Evolutionary conservation across 2,329 filamentous ascomycete species (phyloP).

Genomic region (Geosmithia morbida): DNA sequence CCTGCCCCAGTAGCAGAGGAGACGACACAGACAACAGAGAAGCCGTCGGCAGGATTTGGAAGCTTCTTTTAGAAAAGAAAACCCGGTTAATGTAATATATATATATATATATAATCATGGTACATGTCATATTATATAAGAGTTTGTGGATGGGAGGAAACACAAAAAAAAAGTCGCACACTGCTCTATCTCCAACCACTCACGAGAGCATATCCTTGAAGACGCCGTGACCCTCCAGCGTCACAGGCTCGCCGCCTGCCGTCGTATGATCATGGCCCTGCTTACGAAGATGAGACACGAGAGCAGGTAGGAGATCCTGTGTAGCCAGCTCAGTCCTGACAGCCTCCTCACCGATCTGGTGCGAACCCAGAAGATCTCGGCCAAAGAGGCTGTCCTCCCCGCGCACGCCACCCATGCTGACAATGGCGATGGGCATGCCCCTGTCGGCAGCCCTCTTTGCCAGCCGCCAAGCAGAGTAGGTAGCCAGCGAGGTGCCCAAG

Average conservation of each 20-base stretch:
- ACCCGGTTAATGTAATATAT: background rate
- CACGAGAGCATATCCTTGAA: constrained; percentile 50
- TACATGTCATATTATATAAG: background rate
- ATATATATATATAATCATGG: background rate
- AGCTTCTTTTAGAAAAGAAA: constrained; percentile 29
- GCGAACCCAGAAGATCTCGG: constrained; percentile 34
- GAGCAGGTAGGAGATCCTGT: constrained; percentile 39
- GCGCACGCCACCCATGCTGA: constrained; percentile 76
- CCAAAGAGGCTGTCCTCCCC: constrained; percentile 61
- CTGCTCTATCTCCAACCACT: background rate
- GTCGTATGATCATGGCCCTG: constrained; percentile 5
- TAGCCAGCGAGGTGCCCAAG: constrained; percentile 80
- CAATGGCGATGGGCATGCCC: constrained; percentile 71
- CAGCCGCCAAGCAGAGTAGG: constrained; percentile 87
- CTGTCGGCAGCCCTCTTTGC: constrained; percentile 71
- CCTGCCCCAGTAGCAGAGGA: constrained; percentile 7
- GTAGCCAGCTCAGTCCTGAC: constrained; percentile 44
- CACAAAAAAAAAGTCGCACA: too few species aligned
- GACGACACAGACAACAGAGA: constrained; percentile 5
- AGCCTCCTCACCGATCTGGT: constrained; percentile 33
- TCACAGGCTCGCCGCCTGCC: background rate
- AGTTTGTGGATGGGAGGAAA: too few species aligned
- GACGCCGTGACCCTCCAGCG: constrained; percentile 13
- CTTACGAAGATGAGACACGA: constrained; percentile 35
- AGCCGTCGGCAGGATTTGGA: constrained; percentile 18